Conservation (phyloP, 2,329 filamentous ascomycete genomes). For the Fusarium sp. region DNA sequence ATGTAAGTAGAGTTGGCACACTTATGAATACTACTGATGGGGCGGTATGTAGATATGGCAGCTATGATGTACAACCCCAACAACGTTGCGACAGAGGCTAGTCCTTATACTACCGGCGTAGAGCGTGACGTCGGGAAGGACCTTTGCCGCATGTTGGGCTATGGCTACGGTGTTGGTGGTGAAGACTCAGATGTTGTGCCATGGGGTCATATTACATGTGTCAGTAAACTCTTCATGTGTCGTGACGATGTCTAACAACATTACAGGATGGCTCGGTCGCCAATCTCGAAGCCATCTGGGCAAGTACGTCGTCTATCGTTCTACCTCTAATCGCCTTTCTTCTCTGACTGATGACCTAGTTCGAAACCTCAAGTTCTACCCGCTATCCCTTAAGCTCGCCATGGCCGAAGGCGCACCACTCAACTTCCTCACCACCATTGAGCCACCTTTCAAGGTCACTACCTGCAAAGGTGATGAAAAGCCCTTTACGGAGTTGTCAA, state of each 20-base stretch:
- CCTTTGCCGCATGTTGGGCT: neutral
- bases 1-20: neutral
- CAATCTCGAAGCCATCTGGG: neutral
- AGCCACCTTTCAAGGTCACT: neutral
- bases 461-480: neutral
- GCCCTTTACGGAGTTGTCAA: neutral
- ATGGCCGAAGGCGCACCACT: neutral
- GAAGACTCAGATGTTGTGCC: neutral
- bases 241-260: neutral
- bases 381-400: neutral
- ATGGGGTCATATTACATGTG: neutral
- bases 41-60: neutral
- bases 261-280: neutral
- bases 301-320: neutral
- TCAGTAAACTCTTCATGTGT: neutral
- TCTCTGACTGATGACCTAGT: rapidly evolving
- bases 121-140: neutral
- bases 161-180: neutral
- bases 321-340: rapidly evolving
- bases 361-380: slow-evolving; percentile 1
- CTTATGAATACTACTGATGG: rapidly evolving
- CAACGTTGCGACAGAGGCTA: neutral
- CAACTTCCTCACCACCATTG: neutral
- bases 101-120: neutral
- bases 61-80: neutral